These are phyloP conservation scores for Epichloe coenophiala DNA, from an alignment of 2,329 filamentous ascomycete species.

Conservation along the genomic window DNA sequence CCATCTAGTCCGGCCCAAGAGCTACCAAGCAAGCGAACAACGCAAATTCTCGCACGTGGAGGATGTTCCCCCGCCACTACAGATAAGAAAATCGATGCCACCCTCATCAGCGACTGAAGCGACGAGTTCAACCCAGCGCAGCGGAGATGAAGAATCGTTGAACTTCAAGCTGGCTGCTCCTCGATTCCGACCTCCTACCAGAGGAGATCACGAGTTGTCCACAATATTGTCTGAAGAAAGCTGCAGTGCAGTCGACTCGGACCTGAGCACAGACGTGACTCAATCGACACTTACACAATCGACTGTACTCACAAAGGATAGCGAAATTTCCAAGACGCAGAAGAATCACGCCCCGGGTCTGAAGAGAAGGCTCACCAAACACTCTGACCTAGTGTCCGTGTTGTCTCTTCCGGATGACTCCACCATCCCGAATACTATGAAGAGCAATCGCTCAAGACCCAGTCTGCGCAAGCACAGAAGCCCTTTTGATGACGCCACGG, in stretches of 20 bases:
- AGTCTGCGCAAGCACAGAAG: slow-evolving; percentile 65
- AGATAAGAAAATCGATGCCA: not conserved
- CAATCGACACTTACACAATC: slow-evolving; percentile 40
- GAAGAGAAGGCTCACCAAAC: slow-evolving; percentile 71
- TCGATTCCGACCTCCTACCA: slow-evolving; percentile 35
- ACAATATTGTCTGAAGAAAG: slow-evolving; percentile 42
- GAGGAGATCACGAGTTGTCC: slow-evolving; percentile 40
- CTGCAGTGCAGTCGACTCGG: slow-evolving; percentile 31
- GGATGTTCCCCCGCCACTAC: slow-evolving; percentile 10
- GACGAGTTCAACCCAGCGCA: not conserved
- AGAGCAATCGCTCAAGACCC: slow-evolving; percentile 60
- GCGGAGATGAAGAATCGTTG: not conserved
- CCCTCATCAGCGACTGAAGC: not conserved
- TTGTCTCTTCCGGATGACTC: slow-evolving; percentile 57
- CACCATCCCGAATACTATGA: slow-evolving; percentile 43
- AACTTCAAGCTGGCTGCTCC: slow-evolving; percentile 18
- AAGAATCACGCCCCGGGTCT: slow-evolving; percentile 37
- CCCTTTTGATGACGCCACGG: slow-evolving; percentile 51
- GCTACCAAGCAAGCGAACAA: slow-evolving; percentile 36
- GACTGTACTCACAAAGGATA: slow-evolving; percentile 33
- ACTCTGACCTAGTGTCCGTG: slow-evolving; percentile 88
- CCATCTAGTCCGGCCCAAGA: slow-evolving; percentile 29
- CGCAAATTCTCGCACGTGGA: slow-evolving; percentile 15
- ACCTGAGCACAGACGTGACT: slow-evolving; percentile 32
- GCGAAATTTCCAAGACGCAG: slow-evolving; percentile 11